A percentile compares a stretch with the other conserved stretches of the same genome.
These are phyloP conservation scores for Monosporozyma unispora DNA, from an alignment of 805 yeast genomes.

Conservation along the genomic window DNA sequence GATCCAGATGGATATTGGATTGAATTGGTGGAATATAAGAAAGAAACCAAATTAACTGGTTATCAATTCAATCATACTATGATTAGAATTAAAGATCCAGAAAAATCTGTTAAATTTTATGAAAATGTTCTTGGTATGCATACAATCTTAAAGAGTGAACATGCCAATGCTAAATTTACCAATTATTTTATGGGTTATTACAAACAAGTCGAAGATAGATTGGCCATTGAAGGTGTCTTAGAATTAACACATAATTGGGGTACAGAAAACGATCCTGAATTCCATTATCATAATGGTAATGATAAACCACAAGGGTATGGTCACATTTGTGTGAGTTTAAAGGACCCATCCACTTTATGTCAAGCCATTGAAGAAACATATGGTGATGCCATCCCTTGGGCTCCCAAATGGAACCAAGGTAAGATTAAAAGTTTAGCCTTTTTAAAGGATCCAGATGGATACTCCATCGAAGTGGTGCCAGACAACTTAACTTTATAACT, in stretches of 20 bases:
- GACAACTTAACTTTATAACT: constrained; percentile 17
- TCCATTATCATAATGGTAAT: constrained; percentile 79
- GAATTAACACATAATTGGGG: constrained; percentile 97
- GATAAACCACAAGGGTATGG: constrained; percentile 75
- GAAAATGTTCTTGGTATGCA: constrained; percentile 74
- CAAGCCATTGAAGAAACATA: constrained; percentile 37
- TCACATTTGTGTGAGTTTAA: constrained; percentile 67
- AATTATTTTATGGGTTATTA: constrained; percentile 76
- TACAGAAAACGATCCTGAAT: constrained; percentile 68
- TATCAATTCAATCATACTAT: constrained; percentile 71
- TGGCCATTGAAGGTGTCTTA: constrained; percentile 54
- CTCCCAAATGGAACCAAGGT: constrained; percentile 47
- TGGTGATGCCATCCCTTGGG: constrained; percentile 51
- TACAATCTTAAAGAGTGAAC: constrained; percentile 46
- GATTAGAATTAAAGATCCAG: constrained; percentile 87
- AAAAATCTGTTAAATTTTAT: constrained; percentile 68
- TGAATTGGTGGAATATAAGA: constrained; percentile 59
- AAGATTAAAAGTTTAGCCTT: constrained; percentile 57
- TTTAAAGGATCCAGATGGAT: constrained; percentile 84
- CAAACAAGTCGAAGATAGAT: constrained; percentile 34
- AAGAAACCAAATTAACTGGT: constrained; percentile 20
- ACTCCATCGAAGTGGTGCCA: constrained; percentile 66
- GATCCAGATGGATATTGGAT: constrained; percentile 98
- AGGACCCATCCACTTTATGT: constrained; percentile 44
- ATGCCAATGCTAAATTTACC: constrained; percentile 68